These are phyloP conservation scores for Cornus controversa DNA, from an alignment of 148 eudicot species.

Conservation along the genomic window DNA sequence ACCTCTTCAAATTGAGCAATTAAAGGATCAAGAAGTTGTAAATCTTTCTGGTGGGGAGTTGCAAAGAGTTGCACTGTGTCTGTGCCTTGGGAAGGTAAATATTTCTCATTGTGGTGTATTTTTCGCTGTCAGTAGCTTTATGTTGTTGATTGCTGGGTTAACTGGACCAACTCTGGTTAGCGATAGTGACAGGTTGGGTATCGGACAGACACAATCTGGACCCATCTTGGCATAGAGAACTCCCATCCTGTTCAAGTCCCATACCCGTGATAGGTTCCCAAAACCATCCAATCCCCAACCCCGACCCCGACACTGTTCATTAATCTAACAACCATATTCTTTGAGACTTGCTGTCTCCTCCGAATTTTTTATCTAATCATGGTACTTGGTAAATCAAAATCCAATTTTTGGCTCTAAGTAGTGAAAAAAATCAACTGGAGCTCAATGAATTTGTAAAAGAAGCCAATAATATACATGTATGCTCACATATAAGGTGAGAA, in stretches of 20 bases:
- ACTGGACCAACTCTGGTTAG: not conserved
- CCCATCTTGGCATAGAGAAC: not conserved
- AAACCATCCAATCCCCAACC: not conserved
- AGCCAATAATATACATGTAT: not conserved
- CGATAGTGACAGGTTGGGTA: conserved; percentile 8
- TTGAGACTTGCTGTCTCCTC: not conserved
- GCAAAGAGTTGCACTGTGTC: conserved; percentile 87
- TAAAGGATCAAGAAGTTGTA: conserved; percentile 95
- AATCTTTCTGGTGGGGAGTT: conserved; percentile 96
- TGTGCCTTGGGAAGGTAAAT: conserved; percentile 89
- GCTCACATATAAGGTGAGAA: not conserved
- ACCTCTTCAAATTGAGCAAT: conserved; percentile 87
- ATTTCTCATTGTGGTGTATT: not conserved
- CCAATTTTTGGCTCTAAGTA: conserved; percentile 22
- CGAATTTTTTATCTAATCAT: not conserved
- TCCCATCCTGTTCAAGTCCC: not conserved
- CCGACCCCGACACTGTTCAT: not conserved
- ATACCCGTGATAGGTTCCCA: not conserved
- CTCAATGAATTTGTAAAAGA: not conserved
- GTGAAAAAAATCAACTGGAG: not conserved
- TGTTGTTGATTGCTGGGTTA: conserved; percentile 11
- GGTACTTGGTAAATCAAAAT: not conserved
- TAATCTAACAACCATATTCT: not conserved
- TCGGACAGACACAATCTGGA: not conserved
- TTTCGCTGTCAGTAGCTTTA: not conserved